Evolutionary conservation across 305 asterid species (phyloP), one percentile per base, ranked within the genome.

Genomic region (Solanum hybrid): DNA sequence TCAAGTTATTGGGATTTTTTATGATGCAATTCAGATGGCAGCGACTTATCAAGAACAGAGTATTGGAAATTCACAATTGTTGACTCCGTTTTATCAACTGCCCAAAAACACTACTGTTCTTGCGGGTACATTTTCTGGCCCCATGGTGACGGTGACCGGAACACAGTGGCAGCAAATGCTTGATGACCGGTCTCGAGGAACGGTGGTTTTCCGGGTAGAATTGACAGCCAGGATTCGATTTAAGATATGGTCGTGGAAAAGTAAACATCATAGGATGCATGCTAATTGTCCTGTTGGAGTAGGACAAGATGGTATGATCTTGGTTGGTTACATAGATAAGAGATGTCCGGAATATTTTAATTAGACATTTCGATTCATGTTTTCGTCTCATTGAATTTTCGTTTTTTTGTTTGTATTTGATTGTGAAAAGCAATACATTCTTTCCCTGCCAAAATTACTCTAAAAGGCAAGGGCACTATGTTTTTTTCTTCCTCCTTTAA

Each of bases 1-100:
- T 51, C 95, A 91, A 39, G 92, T 91, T 87, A 95, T 97, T 17
- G 99, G 98, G 3, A 61, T 95, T 37, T 94, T 92, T 89, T 97
- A 94, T 14, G 98, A 97, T 15, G 90, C 96, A 12, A 90, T 94
- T 92, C 93, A 92, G 82, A 32, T 65, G 24, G 72, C 92, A 4
- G 88, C 90, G 1, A 89, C 80, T 79, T 93, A 89, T 33, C 57
- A 92, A 17, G 97, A 92, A 6, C 94, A 91, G 70, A 92, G 89
- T 4, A 36, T 96, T 0, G 99, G 96, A 17, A 93, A 92, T 2
- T 7, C 89, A 73, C 91, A 94, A 3, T 70, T 93, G 68, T 73
- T 92, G 82, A 22, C 41, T 89, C 95, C 99, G 10, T 95, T 96
- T 83, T 97, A 94, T 84, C 98, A 96, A 75, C 88, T 68, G 61